phyloP scores from a whole-genome alignment of 2,329 filamentous ascomycete species.

The Rutstroemia sp. region DNA sequence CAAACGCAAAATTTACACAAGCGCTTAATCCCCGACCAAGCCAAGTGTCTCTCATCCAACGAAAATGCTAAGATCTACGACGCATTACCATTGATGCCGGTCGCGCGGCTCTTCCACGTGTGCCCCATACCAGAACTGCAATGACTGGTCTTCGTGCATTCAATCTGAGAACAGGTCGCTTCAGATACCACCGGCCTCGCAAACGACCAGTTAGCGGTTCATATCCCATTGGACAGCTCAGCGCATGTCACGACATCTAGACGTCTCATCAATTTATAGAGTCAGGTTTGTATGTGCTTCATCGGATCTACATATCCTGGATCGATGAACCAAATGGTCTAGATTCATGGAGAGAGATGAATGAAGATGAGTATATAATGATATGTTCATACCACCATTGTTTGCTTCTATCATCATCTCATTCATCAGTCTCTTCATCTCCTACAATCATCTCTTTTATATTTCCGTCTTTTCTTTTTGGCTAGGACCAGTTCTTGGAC shows the following conservation, averaged over 20 bases:
- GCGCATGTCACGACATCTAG: slow-evolving; percentile 25
- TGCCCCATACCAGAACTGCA: not conserved
- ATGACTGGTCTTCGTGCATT: slow-evolving; percentile 4
- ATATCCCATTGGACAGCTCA: slow-evolving; percentile 26
- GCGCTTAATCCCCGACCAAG: slow-evolving; percentile 1
- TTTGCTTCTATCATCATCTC: slow-evolving; percentile 22
- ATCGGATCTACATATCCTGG: slow-evolving; percentile 5
- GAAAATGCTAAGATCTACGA: not conserved
- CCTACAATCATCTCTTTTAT: slow-evolving; percentile 21
- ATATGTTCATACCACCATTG: slow-evolving; percentile 14
- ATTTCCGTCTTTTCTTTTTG: slow-evolving; percentile 15
- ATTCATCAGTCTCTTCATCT: slow-evolving; percentile 20
- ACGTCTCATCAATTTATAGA: slow-evolving; percentile 30
- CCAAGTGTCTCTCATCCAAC: slow-evolving; percentile 1
- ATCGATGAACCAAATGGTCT: slow-evolving; percentile 6
- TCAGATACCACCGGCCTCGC: slow-evolving; percentile 13
- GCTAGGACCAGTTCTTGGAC: slow-evolving; percentile 11
- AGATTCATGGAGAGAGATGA: slow-evolving; percentile 1
- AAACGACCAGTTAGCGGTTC: slow-evolving; percentile 6
- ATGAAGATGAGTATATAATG: slow-evolving; percentile 26
- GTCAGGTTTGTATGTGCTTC: slow-evolving; percentile 11
- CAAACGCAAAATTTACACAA: not conserved
- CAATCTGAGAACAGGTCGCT: not conserved
- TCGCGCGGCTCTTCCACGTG: slow-evolving; percentile 1
- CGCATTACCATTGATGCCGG: not conserved